Evolutionary conservation across 192 early-diverging fungal genomes (phyloP), one percentile per base, ranked within the genome.

Genomic region (Paraglomus brasilianum): DNA sequence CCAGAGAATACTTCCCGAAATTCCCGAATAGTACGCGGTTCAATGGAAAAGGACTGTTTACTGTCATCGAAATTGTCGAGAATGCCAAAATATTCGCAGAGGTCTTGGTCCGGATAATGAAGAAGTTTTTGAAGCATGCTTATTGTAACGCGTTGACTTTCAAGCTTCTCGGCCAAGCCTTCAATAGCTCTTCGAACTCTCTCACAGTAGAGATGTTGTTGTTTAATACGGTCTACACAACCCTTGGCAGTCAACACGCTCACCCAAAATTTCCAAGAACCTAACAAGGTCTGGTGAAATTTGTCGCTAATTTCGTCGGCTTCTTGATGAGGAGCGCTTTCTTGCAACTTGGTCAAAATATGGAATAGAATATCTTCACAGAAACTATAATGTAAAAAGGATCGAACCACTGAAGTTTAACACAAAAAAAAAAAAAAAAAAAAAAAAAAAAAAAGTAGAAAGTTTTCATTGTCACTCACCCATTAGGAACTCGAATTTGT

Each of bases 231-330:
- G 22, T 52, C 21, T 2, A 69, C 51, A 53, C 22, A 41, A 21
- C 67, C 67, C 13, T 4, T 39, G 19, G 67, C 51, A 11, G 14
- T 17, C n/a, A 69, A 52, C 8, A 69, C 42, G 7, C 30, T 21
- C 15, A 52, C 36, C 67, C 67, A 69, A 69, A 51, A 69, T n/a
- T 52, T 61, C 8, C 24, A 24, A 40, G 45, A 19, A 57, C 24
- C 36, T 14, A 69, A 40, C 51, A 69, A 47, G 1, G 8, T 13
- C 30, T 52, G n/a, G 43, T 69, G 49, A 4, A 49, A n/a, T 44
- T n/a, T 45, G 14, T 47, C 8, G 17, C 39, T 4, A 0, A 22
- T 21, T 64, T n/a, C n/a, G 38, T 8, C 11, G 11, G 43, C 41
- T 58, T n/a, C 22, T 57, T 44, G 13, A 21, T 69, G 13, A 19